These are phyloP conservation scores for Alternaria solani DNA, from an alignment of 2,329 filamentous ascomycete genomes.

Conservation along the genomic window DNA sequence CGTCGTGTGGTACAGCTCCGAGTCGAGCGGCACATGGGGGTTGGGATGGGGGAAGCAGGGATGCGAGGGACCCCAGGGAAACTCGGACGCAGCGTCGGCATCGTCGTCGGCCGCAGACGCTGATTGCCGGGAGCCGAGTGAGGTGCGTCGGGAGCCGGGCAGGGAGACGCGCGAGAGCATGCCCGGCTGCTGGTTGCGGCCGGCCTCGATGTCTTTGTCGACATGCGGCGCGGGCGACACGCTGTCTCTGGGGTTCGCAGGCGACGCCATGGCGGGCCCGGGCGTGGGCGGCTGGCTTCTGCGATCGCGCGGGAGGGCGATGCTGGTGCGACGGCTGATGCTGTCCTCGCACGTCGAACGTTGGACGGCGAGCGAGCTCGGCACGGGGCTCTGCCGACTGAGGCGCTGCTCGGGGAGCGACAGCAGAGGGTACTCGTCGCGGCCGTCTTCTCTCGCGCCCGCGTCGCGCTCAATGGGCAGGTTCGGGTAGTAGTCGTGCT, in stretches of 20 bases:
- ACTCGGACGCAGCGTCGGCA: conserved; percentile 58
- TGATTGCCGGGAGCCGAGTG: conserved; percentile 35
- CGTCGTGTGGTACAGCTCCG: conserved; percentile 76
- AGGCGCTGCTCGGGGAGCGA: conserved; percentile 65
- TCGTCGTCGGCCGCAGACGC: conserved; percentile 22
- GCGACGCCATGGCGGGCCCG: conserved; percentile 35
- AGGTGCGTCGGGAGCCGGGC: conserved; percentile 38
- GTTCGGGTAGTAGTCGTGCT: conserved; percentile 48
- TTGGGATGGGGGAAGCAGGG: conserved; percentile 95
- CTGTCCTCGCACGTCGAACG: conserved; percentile 54
- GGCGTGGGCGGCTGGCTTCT: conserved; percentile 40
- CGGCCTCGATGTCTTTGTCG: conserved; percentile 40
- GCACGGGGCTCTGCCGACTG: conserved; percentile 57
- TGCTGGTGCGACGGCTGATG: conserved; percentile 55
- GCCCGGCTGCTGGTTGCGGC: conserved; percentile 14
- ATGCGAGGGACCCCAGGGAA: conserved; percentile 91
- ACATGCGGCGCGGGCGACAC: conserved; percentile 17
- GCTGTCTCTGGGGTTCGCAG: conserved; percentile 22
- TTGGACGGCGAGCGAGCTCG: conserved; percentile 49
- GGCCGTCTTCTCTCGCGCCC: conserved; percentile 41
- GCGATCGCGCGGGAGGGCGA: conserved; percentile 57
- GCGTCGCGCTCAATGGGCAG: conserved; percentile 50
- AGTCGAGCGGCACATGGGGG: conserved; percentile 83
- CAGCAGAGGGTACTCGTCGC: conserved; percentile 64
- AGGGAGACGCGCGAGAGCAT: conserved; percentile 32